A percentile compares a stretch with the other conserved stretches of the same genome.
Evolutionary conservation across 441 rosid genomes (phyloP).

Genomic region (Monsonia emarginata): DNA sequence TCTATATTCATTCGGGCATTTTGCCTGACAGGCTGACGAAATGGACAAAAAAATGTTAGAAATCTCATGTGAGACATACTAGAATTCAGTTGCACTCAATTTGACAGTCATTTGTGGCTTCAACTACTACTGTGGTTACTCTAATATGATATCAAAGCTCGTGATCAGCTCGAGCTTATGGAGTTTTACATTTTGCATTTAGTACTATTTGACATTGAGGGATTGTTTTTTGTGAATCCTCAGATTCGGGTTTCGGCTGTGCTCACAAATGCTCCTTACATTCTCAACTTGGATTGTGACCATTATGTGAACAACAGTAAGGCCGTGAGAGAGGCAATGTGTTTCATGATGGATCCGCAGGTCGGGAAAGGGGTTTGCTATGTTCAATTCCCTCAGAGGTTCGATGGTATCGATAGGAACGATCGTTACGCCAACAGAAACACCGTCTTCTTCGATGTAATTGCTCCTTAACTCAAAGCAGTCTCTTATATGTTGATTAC

Average conservation of each 20-base stretch:
- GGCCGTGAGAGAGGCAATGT: constrained; percentile 96
- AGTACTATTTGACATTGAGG: constrained; percentile 27
- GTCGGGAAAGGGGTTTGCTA: constrained; percentile 92
- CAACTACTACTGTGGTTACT: no score
- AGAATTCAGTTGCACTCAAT: no score
- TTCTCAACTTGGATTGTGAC: constrained; percentile 98
- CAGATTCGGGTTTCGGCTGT: constrained; percentile 98
- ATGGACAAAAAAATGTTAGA: no score
- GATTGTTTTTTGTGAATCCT: constrained; percentile 12
- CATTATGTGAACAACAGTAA: constrained; percentile 93
- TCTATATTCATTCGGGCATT: no score
- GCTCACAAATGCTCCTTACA: constrained; percentile 93
- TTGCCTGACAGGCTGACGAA: no score
- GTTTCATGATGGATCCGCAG: constrained; percentile 96
- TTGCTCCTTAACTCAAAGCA: constrained; percentile 14
- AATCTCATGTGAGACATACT: no score
- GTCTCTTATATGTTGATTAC: not conserved
- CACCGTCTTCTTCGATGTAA: constrained; percentile 94
- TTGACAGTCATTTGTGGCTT: no score
- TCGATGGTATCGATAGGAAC: constrained; percentile 87
- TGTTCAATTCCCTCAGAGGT: constrained; percentile 96
- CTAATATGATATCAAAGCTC: no score
- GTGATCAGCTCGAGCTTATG: no score
- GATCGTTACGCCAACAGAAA: constrained; percentile 95
- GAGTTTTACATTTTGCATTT: no score